Conservation (phyloP, 306 rosid genomes). For the Glycine tomentella region DNA sequence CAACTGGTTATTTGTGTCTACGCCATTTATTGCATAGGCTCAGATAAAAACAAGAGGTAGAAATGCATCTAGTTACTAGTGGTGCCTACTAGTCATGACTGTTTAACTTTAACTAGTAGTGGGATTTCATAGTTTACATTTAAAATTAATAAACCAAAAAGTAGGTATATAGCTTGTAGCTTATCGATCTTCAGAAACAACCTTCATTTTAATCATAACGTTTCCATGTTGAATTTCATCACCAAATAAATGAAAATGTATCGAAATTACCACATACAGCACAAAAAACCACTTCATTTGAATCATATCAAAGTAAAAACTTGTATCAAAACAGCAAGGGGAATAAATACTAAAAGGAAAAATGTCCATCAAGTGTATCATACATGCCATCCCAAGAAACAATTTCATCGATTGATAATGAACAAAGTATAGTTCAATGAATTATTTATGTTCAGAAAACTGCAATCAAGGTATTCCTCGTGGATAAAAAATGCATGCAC, state of each 20-base stretch:
- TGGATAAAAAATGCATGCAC: not conserved
- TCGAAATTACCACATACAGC: not conserved
- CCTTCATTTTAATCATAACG: slow-evolving; percentile 6
- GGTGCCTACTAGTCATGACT: not conserved
- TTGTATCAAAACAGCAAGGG: not conserved
- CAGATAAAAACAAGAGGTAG: not conserved
- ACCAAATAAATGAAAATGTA: not conserved
- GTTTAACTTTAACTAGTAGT: not conserved
- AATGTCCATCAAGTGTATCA: not conserved
- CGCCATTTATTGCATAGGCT: not conserved
- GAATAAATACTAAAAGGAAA: not conserved
- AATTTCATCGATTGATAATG: slow-evolving; percentile 18
- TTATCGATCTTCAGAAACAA: not conserved
- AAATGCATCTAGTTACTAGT: not conserved
- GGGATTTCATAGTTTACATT: not conserved
- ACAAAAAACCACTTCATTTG: slow-evolving; percentile 12
- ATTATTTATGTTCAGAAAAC: slow-evolving; percentile 21
- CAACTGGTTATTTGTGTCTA: slow-evolving; percentile 21
- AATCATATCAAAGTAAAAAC: not conserved
- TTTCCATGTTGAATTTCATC: slow-evolving; percentile 7
- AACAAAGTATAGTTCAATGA: not conserved
- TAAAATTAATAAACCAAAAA: slow-evolving; percentile 11
- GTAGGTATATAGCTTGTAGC: not conserved
- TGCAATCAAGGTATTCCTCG: not conserved
- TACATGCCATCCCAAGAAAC: not conserved